phyloP scores from a whole-genome alignment of 2,329 filamentous ascomycete species.

The Reticulascus tulasneorum region DNA sequence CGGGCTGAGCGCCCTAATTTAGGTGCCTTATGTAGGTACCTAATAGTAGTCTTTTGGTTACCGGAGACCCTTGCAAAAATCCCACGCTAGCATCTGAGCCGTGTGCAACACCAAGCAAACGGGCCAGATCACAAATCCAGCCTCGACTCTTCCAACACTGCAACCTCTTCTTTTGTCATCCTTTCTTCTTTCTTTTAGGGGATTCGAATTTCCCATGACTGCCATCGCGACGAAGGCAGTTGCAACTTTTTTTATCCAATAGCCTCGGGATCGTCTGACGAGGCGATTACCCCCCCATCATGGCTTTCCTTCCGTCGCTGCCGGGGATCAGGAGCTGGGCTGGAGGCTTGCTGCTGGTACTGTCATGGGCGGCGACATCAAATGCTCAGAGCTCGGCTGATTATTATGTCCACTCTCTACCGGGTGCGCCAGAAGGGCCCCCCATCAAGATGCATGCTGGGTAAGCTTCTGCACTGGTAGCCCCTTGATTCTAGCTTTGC shows the following conservation, averaged over 20 bases:
- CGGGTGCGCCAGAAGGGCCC: conserved; percentile 72
- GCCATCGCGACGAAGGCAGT: conserved; percentile 1
- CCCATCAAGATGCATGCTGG: conserved; percentile 97
- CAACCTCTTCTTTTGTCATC: not conserved
- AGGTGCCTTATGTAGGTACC: too few relatives aligned
- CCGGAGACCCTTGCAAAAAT: too few relatives aligned
- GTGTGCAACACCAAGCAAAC: too few relatives aligned
- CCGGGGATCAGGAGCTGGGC: conserved; percentile 19
- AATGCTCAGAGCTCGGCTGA: conserved; percentile 53
- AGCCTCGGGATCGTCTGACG: conserved; percentile 7
- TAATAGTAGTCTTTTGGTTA: too few relatives aligned
- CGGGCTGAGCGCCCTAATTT: too few relatives aligned
- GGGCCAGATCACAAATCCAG: too few relatives aligned
- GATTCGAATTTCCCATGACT: conserved; percentile 4
- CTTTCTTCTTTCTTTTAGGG: not conserved
- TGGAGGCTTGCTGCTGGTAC: conserved; percentile 27
- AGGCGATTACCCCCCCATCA: conserved; percentile 14
- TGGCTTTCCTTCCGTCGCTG: conserved; percentile 16
- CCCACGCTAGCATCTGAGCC: too few relatives aligned
- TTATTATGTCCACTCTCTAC: conserved; percentile 83
- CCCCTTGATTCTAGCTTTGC: not conserved
- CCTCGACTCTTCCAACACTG: conserved; percentile 2
- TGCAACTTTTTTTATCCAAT: conserved; percentile 5
- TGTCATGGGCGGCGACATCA: conserved; percentile 37
- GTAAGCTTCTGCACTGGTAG: conserved; percentile 58